Conservation (phyloP, 768 basidiomycete species). For the Kwoniella europaea region DNA sequence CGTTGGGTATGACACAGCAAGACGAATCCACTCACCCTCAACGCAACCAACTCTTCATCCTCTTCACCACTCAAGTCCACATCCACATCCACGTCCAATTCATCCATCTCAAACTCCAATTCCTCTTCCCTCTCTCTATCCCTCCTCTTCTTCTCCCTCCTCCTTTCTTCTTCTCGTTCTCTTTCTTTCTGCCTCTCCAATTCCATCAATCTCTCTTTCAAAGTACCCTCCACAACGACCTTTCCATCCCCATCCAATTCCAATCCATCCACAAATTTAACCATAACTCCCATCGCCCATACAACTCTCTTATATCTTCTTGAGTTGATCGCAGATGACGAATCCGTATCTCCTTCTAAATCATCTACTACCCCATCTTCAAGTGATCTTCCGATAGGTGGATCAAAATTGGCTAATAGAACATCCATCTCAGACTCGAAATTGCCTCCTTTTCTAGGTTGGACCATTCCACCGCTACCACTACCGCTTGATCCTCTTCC, state of each 20-base stretch:
- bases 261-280: conserved; percentile 76
- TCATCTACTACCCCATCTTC: conserved; percentile 84
- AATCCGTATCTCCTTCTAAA: conserved; percentile 55
- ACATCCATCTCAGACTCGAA: conserved; percentile 74
- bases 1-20: neutral
- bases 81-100: conserved; percentile 66
- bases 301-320: conserved; percentile 76
- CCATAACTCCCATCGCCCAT: conserved; percentile 72
- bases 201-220: conserved; percentile 69
- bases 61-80: conserved; percentile 67
- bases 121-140: conserved; percentile 71
- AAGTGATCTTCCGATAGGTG: conserved; percentile 43
- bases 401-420: conserved; percentile 67
- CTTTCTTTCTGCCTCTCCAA: conserved; percentile 70
- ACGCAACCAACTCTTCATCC: conserved; percentile 37
- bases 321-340: conserved; percentile 60
- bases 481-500: conserved; percentile 35
- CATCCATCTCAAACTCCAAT: conserved; percentile 69
- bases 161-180: conserved; percentile 70
- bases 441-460: conserved; percentile 32
- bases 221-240: conserved; percentile 61
- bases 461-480: conserved; percentile 40
- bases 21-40: conserved; percentile 22
- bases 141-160: conserved; percentile 70
- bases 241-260: conserved; percentile 62